Evolutionary conservation across 2,329 filamentous ascomycete genomes (phyloP).

Genomic region (Gremmenia infestans): DNA sequence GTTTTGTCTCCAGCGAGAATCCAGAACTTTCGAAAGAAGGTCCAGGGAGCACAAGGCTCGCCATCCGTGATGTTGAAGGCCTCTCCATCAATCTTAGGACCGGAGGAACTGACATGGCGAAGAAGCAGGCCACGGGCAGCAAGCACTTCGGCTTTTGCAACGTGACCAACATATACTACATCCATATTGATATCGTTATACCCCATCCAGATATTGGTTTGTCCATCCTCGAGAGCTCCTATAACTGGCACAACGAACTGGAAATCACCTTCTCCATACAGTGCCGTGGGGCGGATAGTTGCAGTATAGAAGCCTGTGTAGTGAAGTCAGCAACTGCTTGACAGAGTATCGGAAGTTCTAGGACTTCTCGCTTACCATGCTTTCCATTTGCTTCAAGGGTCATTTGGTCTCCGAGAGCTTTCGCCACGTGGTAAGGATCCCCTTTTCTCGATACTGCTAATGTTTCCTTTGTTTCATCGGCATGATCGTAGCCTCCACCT

Average conservation of each 20-base stretch:
- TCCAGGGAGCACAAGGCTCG: constrained; percentile 15
- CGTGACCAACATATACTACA: constrained; percentile 30
- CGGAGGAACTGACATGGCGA: constrained; percentile 10
- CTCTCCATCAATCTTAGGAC: constrained; percentile 19
- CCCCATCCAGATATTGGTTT: constrained; percentile 47
- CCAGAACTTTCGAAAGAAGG: constrained; percentile 21
- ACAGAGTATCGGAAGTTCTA: not conserved
- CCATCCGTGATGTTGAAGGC: constrained; percentile 23
- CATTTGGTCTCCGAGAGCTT: constrained; percentile 21
- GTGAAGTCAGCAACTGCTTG: not conserved
- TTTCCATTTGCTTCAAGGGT: constrained; percentile 24
- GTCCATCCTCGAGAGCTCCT: constrained; percentile 40
- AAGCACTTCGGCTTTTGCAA: constrained; percentile 37
- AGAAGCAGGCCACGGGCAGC: constrained; percentile 35
- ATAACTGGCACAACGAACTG: constrained; percentile 34
- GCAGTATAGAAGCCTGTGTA: constrained; percentile 40
- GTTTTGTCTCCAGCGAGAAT: constrained; percentile 17
- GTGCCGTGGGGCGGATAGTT: constrained; percentile 46
- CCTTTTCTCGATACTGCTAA: constrained; percentile 18
- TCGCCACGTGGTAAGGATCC: constrained; percentile 22
- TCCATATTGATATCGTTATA: constrained; percentile 45
- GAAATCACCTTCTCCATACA: constrained; percentile 44
- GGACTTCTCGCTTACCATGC: constrained; percentile 4
- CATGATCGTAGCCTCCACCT: constrained; percentile 19
- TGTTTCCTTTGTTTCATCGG: constrained; percentile 18